Base-by-base conservation (phyloP, 495 filamentous ascomycete genomes). In the Neurospora cerealis region DNA sequence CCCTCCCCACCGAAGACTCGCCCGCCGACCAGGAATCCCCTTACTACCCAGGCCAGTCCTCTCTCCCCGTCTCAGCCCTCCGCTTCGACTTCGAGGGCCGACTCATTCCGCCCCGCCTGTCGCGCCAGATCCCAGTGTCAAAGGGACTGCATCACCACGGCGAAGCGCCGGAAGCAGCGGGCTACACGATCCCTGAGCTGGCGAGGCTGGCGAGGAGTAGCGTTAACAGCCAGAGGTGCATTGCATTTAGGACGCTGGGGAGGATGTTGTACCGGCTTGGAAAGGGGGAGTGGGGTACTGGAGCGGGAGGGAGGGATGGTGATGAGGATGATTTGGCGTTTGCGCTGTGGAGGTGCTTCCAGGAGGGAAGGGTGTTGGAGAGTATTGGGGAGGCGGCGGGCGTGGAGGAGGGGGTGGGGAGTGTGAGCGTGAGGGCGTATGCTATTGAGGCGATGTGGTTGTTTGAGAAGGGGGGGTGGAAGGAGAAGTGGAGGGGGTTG, bases 81-180 rank as follows among this genome's bases (percentile, higher is more conserved):
- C 93, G 96, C 66, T 99, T 99, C 86, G 91, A 94, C 78, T 95
- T 99, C 77, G 87, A 85, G 17, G 96, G 94, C 69, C 83, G 83
- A 1, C 85, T 99, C 0, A 84, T 99, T 34, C 87, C 95, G 0
- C 96, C 96, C 2, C 85, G 89, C 36, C 88, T 87, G 6, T 88
- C 93, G 13, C 86, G 92, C 69, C 85, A 87, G 8, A 88, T 98
- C 32, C 91, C 95, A 0, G 87, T 87, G 2, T 90, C 86, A 17
- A 86, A 91, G 36, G 96, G 96, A 2, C 86, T 99, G 46, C 96
- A 99, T 81, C 96, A 99, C 81, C 96, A 99, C 81, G 94, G 90
- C 74, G 90, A 96, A 62, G 94, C 96, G 8, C 96, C 96, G 15
- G 93, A 96, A 77, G 93, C 95, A 0, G 96, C 96, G 0, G 96